Percentiles rank a stretch among this genome's conserved stretches.
Evolutionary conservation across 2,329 filamentous ascomycete species (phyloP).

Genomic region (Fusarium poae): DNA sequence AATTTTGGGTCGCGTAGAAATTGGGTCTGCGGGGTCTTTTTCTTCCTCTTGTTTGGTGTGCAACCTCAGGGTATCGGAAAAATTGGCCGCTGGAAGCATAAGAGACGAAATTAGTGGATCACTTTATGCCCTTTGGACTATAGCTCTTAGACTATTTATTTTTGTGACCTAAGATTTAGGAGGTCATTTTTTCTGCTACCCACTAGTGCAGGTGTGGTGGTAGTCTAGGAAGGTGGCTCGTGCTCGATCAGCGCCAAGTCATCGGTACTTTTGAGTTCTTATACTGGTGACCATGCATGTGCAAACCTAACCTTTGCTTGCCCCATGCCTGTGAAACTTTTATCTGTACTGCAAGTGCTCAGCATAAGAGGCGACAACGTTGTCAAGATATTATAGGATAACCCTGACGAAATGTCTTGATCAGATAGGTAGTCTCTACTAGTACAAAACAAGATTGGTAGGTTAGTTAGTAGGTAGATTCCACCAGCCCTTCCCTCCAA

Average conservation of each 20-base stretch:
- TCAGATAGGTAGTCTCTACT: background rate
- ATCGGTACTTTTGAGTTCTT: slow-evolving; percentile 28
- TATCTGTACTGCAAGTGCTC: background rate
- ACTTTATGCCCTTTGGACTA: too few species aligned
- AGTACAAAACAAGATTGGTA: background rate
- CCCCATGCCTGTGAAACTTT: background rate
- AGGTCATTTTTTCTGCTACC: too few species aligned
- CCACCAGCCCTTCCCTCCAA: too few species aligned
- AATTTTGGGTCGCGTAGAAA: slow-evolving; percentile 38
- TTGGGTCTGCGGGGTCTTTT: slow-evolving; percentile 34
- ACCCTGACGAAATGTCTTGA: background rate
- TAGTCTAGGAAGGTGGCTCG: slow-evolving; percentile 35
- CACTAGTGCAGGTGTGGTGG: too few species aligned
- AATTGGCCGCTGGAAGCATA: too few species aligned
- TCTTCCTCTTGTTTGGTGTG: slow-evolving; percentile 4
- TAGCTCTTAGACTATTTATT: too few species aligned
- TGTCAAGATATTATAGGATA: background rate
- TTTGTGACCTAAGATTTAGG: too few species aligned
- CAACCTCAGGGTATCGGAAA: too few species aligned
- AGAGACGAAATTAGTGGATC: too few species aligned
- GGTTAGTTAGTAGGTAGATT: too few species aligned
- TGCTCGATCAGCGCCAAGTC: slow-evolving; percentile 35
- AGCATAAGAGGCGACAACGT: background rate
- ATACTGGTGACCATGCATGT: slow-evolving; percentile 9
- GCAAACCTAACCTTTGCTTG: background rate